Conservation (phyloP, 192 early-diverging fungal species). For the Backusella tuberculispora region DNA sequence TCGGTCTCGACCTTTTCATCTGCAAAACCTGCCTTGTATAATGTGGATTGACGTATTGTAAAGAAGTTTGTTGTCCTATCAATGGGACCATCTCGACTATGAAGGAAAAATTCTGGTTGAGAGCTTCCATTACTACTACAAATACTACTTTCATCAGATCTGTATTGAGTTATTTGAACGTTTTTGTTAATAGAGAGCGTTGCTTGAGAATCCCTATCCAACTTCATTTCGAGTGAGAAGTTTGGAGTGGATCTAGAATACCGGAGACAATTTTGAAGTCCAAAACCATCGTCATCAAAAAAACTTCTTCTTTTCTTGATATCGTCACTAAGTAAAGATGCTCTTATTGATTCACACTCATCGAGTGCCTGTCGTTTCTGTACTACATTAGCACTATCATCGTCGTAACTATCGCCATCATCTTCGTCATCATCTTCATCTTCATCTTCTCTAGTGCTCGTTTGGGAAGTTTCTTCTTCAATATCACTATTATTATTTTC, state of each 20-base stretch:
- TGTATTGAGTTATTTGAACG: not conserved
- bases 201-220: not conserved
- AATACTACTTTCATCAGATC: not conserved
- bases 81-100: not conserved
- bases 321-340: not conserved
- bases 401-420: not conserved
- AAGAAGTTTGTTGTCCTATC: constrained; percentile 5
- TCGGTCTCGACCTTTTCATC: constrained; percentile 7
- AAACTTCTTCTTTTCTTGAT: not conserved
- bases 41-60: not conserved
- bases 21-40: constrained; percentile 12
- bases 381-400: not conserved
- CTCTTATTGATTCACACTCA: not conserved
- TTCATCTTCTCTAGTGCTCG: not conserved
- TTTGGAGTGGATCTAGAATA: constrained; percentile 6
- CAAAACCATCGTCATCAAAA: not conserved
- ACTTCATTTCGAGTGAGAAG: not conserved
- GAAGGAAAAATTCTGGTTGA: not conserved
- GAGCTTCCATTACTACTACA: constrained; percentile 1
- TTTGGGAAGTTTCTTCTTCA: not conserved
- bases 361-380: not conserved
- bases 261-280: not conserved
- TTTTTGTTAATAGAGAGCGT: not conserved
- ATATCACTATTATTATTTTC: not conserved
- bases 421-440: not conserved